Percentiles rank a stretch among this genome's conserved stretches.
These are phyloP conservation scores for Inga leiocalycina DNA, from an alignment of 306 rosid species.

Conservation along the genomic window DNA sequence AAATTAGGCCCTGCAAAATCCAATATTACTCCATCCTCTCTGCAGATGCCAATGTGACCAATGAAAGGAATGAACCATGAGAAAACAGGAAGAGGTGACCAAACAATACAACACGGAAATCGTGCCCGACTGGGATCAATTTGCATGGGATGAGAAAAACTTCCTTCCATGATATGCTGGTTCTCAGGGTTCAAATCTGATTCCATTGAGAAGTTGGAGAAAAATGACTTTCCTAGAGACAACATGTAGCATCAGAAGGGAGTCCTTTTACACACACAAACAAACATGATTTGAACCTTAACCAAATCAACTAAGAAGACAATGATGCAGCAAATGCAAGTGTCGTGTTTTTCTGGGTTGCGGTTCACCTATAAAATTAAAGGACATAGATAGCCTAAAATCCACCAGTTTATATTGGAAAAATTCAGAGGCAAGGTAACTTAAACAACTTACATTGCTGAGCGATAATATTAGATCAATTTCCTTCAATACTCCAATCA, in stretches of 20 bases:
- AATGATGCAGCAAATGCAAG: neutral
- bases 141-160: slow-evolving; percentile 49
- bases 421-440: neutral
- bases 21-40: slow-evolving; percentile 95
- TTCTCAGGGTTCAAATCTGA: slow-evolving; percentile 53
- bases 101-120: slow-evolving; percentile 91
- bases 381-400: neutral
- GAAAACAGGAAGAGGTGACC: slow-evolving; percentile 96
- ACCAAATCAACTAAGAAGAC: neutral
- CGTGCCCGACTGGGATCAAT: slow-evolving; percentile 79
- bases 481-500: neutral
- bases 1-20: slow-evolving; percentile 98
- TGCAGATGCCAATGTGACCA: slow-evolving; percentile 94
- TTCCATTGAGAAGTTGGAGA: slow-evolving; percentile 57
- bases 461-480: neutral
- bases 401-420: no score
- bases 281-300: neutral
- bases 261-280: slow-evolving; percentile 4
- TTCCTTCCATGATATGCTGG: slow-evolving; percentile 50
- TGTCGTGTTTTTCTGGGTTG: neutral
- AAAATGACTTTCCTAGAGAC: slow-evolving; percentile 29
- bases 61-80: slow-evolving; percentile 94
- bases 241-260: slow-evolving; percentile 17
- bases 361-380: neutral
- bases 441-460: neutral